Evolutionary conservation across 345 rosid species (phyloP).

Genomic region (Chamaenerion angustifolium): DNA sequence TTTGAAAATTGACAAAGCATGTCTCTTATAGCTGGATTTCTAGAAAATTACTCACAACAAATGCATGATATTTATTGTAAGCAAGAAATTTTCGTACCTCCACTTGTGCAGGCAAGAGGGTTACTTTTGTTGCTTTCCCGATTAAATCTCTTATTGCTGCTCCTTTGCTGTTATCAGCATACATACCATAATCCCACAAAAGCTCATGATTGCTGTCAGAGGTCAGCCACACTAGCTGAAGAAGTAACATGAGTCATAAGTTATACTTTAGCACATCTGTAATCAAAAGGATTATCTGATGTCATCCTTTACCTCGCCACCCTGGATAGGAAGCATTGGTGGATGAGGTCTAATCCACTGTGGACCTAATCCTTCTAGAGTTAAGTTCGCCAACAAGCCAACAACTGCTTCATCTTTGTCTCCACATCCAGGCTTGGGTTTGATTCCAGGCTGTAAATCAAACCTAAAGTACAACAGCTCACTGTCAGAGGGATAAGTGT

Average conservation of each 20-base stretch:
- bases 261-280: slow-evolving; percentile 4
- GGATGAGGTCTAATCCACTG: slow-evolving; percentile 78
- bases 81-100: slow-evolving; percentile 29
- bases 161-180: slow-evolving; percentile 96
- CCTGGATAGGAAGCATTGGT: slow-evolving; percentile 65
- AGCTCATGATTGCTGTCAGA: slow-evolving; percentile 94
- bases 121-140: slow-evolving; percentile 69
- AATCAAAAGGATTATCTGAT: slow-evolving; percentile 1
- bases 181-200: slow-evolving; percentile 92
- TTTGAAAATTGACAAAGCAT: no score
- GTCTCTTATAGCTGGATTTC: no score
- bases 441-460: slow-evolving; percentile 63
- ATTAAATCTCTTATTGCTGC: slow-evolving; percentile 78
- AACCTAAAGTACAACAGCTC: slow-evolving; percentile 34
- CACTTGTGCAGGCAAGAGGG: slow-evolving; percentile 65
- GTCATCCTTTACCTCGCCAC: slow-evolving; percentile 47
- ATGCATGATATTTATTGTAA: no score
- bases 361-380: slow-evolving; percentile 50
- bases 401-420: slow-evolving; percentile 57
- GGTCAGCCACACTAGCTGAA: slow-evolving; percentile 82
- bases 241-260: slow-evolving; percentile 7
- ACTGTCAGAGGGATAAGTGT: not conserved
- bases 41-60: no score
- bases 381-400: slow-evolving; percentile 37
- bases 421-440: slow-evolving; percentile 71